Evolutionary conservation across 208 protist species (phyloP).

Genomic region (Spongospora subterranea): DNA sequence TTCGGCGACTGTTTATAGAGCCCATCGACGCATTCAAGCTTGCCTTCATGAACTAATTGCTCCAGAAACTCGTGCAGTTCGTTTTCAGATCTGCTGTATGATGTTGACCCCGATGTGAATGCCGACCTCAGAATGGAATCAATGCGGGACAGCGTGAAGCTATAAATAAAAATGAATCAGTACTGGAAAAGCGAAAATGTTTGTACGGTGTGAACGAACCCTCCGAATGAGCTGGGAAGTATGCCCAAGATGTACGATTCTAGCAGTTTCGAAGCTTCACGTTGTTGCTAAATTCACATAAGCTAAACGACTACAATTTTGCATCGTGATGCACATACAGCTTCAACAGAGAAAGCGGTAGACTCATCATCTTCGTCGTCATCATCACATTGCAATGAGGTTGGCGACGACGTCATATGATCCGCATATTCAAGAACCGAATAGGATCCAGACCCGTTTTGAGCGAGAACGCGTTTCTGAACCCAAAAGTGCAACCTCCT

Average conservation of each 20-base stretch:
- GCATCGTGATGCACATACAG: background rate
- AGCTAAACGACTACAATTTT: background rate
- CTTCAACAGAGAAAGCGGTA: slow-evolving; percentile 36
- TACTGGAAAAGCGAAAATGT: background rate
- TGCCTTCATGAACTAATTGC: background rate
- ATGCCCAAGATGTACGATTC: slow-evolving; percentile 40
- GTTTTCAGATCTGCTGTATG: background rate
- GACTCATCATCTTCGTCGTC: background rate
- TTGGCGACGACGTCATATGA: background rate
- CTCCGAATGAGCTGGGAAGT: slow-evolving; percentile 50
- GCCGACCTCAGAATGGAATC: slow-evolving; percentile 1
- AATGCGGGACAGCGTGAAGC: background rate
- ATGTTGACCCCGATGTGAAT: background rate
- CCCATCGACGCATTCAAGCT: slow-evolving; percentile 21
- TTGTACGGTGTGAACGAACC: background rate
- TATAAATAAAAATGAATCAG: background rate
- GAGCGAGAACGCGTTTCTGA: background rate
- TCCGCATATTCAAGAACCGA: background rate
- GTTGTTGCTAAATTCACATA: background rate
- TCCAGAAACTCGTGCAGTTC: slow-evolving; percentile 51
- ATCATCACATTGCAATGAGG: background rate
- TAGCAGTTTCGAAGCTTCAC: slow-evolving; percentile 12
- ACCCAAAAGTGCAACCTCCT: slow-evolving; percentile 15
- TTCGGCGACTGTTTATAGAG: slow-evolving; percentile 18
- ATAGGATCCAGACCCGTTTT: background rate